Evolutionary conservation across 2,329 filamentous ascomycete genomes (phyloP).

Genomic region (Lasiodiplodia hormozganensis): DNA sequence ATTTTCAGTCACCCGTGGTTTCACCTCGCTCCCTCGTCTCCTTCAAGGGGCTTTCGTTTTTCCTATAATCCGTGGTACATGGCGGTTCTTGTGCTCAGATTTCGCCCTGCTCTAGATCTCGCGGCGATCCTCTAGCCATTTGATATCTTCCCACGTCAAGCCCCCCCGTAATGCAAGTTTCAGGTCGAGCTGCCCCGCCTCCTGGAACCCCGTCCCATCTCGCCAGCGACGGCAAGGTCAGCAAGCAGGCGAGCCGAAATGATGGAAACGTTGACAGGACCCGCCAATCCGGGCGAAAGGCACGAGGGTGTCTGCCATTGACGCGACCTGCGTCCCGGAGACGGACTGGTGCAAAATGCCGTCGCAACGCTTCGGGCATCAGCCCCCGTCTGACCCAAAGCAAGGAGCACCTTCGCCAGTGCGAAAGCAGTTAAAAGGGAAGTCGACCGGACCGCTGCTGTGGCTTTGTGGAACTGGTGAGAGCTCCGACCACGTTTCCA

Average conservation of each 20-base stretch:
- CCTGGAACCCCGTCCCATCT: neutral
- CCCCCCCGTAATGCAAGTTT: conserved; percentile 10
- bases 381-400: conserved; percentile 6
- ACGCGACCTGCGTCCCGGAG: conserved; percentile 4
- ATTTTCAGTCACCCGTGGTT: conserved; percentile 4
- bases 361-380: conserved; percentile 17
- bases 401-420: conserved; percentile 14
- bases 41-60: neutral
- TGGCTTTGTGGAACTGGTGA: conserved; percentile 24
- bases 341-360: conserved; percentile 11
- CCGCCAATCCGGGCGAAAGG: conserved; percentile 16
- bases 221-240: neutral
- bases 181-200: neutral
- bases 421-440: conserved; percentile 12
- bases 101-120: neutral
- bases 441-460: neutral
- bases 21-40: neutral
- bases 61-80: neutral
- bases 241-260: neutral
- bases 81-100: neutral
- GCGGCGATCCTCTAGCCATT: neutral
- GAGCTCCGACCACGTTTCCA: conserved; percentile 25
- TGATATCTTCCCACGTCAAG: conserved; percentile 3
- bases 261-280: neutral
- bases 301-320: neutral